Percentiles rank a stretch among this genome's conserved stretches.
Conservation (phyloP, 2,329 filamentous ascomycete species). For the Coniella lustricola region DNA sequence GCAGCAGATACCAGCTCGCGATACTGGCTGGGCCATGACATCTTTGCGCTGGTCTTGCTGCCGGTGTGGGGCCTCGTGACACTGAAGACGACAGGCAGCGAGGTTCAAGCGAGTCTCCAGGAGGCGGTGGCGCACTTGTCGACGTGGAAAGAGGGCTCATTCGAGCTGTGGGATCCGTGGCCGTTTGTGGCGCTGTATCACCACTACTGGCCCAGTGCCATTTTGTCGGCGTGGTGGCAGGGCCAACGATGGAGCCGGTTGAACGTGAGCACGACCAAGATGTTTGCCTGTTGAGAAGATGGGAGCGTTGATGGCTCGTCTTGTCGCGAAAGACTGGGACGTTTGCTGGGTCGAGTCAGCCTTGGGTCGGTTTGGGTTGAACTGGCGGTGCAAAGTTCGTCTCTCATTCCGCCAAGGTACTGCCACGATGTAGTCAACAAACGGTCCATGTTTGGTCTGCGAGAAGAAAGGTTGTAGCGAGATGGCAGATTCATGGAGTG, state of each 20-base stretch:
- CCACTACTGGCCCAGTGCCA: constrained; percentile 47
- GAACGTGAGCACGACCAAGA: constrained; percentile 54
- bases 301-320: too few species aligned
- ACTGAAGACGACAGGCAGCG: constrained; percentile 17
- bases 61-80: constrained; percentile 31
- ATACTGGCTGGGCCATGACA: constrained; percentile 64
- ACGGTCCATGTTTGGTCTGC: too few species aligned
- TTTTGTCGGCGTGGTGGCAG: constrained; percentile 36
- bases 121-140: constrained; percentile 32
- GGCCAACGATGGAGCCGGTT: constrained; percentile 54
- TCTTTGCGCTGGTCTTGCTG: constrained; percentile 44
- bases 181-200: constrained; percentile 52
- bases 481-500: too few species aligned
- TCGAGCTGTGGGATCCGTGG: constrained; percentile 46
- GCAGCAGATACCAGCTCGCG: constrained; percentile 24
- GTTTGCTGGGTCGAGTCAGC: not conserved
- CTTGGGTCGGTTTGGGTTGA: too few species aligned
- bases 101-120: constrained; percentile 19
- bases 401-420: too few species aligned
- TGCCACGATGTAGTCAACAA: too few species aligned
- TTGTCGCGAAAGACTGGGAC: not conserved
- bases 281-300: constrained; percentile 12
- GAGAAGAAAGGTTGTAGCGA: too few species aligned
- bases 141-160: constrained; percentile 49
- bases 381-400: too few species aligned